These are phyloP conservation scores for Quercus cerris DNA, from an alignment of 306 rosid species.

Conservation along the genomic window DNA sequence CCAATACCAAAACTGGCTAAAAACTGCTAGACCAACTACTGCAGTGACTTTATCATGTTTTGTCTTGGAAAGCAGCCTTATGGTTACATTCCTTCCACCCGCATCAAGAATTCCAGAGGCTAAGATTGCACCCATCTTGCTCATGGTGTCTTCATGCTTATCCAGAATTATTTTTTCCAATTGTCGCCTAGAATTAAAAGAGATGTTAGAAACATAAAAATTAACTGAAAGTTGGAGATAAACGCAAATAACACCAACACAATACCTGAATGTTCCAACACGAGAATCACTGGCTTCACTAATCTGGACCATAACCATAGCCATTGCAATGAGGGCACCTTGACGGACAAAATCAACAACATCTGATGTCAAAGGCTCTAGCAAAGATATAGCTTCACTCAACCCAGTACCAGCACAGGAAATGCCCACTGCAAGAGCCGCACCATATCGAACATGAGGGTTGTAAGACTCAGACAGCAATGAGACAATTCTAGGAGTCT, in stretches of 20 bases:
- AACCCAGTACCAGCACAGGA: constrained; percentile 98
- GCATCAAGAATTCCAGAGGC: constrained; percentile 99
- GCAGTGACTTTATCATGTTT: constrained; percentile 96
- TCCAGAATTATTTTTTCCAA: constrained; percentile 94
- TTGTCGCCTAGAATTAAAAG: constrained; percentile 62
- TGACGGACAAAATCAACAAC: constrained; percentile 98
- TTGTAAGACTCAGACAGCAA: constrained; percentile 93
- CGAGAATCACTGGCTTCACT: constrained; percentile 98
- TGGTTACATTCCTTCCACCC: constrained; percentile 97
- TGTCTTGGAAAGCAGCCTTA: constrained; percentile 83
- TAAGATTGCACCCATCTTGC: constrained; percentile 99
- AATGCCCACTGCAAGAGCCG: constrained; percentile 98
- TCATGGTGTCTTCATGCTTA: constrained; percentile 99
- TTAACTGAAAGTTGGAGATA: not conserved
- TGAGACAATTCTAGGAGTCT: constrained; percentile 97
- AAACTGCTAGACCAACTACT: constrained; percentile 98
- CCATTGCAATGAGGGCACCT: constrained; percentile 99
- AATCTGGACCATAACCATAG: constrained; percentile 97
- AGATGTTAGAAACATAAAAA: constrained; percentile 7
- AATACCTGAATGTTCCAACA: constrained; percentile 89
- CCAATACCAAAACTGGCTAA: constrained; percentile 99
- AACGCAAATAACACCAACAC: not conserved
- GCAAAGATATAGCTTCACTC: constrained; percentile 93
- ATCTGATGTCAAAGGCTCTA: constrained; percentile 96
- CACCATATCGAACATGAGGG: constrained; percentile 97